Evolutionary conservation across 2,329 filamentous ascomycete genomes (phyloP).

Genomic region (Elsinoe batatas): DNA sequence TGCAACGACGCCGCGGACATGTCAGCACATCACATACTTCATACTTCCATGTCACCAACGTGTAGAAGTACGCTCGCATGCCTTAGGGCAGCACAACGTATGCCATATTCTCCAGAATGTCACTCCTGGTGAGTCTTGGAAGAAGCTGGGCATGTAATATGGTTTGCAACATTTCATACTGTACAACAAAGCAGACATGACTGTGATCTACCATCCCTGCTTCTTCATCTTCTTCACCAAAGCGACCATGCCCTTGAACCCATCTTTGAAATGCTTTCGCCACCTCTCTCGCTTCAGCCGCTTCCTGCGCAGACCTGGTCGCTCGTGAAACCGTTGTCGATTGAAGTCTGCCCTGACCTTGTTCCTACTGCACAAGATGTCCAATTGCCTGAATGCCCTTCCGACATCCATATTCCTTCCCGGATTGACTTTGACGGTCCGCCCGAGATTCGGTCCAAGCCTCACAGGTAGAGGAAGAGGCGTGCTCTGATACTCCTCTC

Average conservation of each 20-base stretch:
- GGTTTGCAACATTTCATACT: not conserved
- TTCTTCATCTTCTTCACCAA: constrained; percentile 60
- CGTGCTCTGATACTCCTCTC: not conserved
- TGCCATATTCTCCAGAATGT: not conserved
- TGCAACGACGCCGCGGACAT: constrained; percentile 7
- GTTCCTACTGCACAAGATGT: constrained; percentile 43
- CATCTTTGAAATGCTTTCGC: constrained; percentile 63
- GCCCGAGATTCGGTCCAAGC: constrained; percentile 32
- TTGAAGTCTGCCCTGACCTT: constrained; percentile 46
- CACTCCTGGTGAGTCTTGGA: too few species aligned
- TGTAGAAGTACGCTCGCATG: not conserved
- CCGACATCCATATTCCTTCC: constrained; percentile 36
- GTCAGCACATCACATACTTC: not conserved
- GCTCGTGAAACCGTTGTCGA: constrained; percentile 62
- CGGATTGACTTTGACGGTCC: constrained; percentile 30
- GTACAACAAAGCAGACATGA: not conserved
- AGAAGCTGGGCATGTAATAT: not conserved
- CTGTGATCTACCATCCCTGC: constrained; percentile 60
- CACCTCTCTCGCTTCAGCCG: constrained; percentile 71
- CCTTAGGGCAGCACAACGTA: not conserved
- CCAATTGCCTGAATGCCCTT: constrained; percentile 37
- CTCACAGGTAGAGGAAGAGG: constrained; percentile 20
- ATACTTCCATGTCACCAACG: not conserved
- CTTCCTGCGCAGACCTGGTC: constrained; percentile 66
- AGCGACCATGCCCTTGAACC: constrained; percentile 69